Conservation (phyloP, 169 alveolate species). For the Amoebophrya sp. region DNA sequence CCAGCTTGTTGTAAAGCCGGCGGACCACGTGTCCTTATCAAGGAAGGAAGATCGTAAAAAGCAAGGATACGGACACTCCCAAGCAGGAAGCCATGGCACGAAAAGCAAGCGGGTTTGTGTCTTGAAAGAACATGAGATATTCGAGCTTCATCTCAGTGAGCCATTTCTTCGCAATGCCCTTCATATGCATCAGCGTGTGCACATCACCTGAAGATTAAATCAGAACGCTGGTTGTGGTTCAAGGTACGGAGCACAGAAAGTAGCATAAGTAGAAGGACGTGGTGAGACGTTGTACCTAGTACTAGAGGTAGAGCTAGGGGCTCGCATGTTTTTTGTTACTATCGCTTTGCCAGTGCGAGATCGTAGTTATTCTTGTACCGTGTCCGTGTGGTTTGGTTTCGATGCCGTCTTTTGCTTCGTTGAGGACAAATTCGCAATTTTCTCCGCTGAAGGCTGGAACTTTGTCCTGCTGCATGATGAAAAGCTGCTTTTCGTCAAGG, state of each 20-base stretch:
- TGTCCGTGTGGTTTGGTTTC: conserved; percentile 89
- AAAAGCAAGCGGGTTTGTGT: conserved; percentile 79
- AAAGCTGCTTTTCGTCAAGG: conserved; percentile 59
- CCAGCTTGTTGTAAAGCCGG: too few relatives aligned
- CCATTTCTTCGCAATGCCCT: conserved; percentile 30
- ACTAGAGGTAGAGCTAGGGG: too few relatives aligned
- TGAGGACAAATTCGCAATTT: conserved; percentile 17
- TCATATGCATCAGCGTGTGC: conserved; percentile 70
- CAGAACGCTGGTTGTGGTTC: too few relatives aligned
- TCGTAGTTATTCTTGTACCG: not conserved
- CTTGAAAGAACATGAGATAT: conserved; percentile 52
- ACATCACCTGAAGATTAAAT: too few relatives aligned
- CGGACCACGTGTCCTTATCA: too few relatives aligned
- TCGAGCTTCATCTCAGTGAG: not conserved
- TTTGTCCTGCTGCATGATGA: conserved; percentile 74
- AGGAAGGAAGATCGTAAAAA: not conserved
- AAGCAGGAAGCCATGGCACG: conserved; percentile 72
- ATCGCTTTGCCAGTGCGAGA: too few relatives aligned
- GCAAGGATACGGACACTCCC: conserved; percentile 63
- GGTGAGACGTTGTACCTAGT: too few relatives aligned
- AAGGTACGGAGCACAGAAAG: too few relatives aligned
- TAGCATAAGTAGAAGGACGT: too few relatives aligned
- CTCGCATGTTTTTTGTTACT: too few relatives aligned
- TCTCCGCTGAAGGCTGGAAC: conserved; percentile 74
- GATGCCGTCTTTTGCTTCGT: conserved; percentile 49